A percentile compares a stretch with the other conserved stretches of the same genome.
phyloP scores from a whole-genome alignment of 441 rosid species.

The Monsonia emarginata region DNA sequence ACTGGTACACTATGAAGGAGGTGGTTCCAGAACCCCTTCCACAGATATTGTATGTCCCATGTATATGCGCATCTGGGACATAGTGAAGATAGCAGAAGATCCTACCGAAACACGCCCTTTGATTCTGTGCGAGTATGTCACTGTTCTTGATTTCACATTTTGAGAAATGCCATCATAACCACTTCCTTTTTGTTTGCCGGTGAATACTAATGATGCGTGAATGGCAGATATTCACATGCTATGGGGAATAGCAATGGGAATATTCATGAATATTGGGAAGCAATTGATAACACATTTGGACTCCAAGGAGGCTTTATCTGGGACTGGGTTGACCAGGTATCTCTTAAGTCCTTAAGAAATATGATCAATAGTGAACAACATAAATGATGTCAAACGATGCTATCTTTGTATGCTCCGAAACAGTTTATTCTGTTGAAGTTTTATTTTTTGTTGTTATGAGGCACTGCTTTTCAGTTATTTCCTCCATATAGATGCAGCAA shows the following conservation, averaged over 20 bases:
- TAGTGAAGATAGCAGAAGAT: constrained; percentile 83
- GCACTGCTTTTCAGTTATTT: background rate
- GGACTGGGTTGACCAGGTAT: constrained; percentile 99
- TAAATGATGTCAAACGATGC: background rate
- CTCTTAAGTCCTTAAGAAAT: constrained; percentile 9
- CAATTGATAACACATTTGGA: constrained; percentile 83
- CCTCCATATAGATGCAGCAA: background rate
- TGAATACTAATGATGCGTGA: constrained; percentile 18
- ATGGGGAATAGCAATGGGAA: constrained; percentile 97
- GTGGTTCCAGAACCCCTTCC: constrained; percentile 83
- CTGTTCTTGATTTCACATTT: constrained; percentile 11
- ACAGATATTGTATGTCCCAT: constrained; percentile 93
- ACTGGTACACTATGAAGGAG: constrained; percentile 86
- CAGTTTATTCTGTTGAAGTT: background rate
- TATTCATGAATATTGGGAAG: constrained; percentile 82
- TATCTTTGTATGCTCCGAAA: constrained; percentile 1
- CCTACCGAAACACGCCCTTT: constrained; percentile 79
- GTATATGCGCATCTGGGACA: constrained; percentile 99
- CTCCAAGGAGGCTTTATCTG: constrained; percentile 99
- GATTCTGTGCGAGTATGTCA: constrained; percentile 63
- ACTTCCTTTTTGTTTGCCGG: constrained; percentile 15
- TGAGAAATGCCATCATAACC: constrained; percentile 6
- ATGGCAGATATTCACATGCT: constrained; percentile 84
- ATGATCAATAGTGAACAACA: constrained; percentile 1
- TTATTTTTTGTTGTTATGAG: background rate